phyloP scores from a whole-genome alignment of 2,329 filamentous ascomycete genomes.

The Pestalotiopsis sp. region DNA sequence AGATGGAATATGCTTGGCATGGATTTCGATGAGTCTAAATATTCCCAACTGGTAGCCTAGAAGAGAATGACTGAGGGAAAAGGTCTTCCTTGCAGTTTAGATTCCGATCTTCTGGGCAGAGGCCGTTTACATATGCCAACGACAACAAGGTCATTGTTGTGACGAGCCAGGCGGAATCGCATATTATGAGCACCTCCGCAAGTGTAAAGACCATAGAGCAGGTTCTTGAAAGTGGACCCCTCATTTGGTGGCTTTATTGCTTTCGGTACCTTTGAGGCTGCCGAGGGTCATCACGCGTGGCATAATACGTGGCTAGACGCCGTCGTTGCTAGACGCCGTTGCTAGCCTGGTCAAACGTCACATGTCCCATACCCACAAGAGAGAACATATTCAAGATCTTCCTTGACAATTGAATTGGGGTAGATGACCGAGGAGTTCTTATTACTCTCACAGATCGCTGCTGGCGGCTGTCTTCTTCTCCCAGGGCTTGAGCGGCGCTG shows the following conservation, averaged over 20 bases:
- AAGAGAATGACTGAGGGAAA: too few species aligned
- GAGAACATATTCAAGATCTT: not conserved
- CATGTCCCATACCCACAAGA: not conserved
- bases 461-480: conserved; percentile 9
- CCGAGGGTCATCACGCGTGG: not conserved
- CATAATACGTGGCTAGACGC: not conserved
- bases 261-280: not conserved
- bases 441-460: not conserved
- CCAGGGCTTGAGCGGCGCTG: conserved; percentile 18
- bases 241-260: too few species aligned
- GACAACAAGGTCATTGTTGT: too few species aligned
- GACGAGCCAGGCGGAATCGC: not conserved
- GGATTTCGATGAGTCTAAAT: too few species aligned
- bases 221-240: too few species aligned
- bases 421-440: too few species aligned
- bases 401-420: not conserved
- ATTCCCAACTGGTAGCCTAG: too few species aligned
- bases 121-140: too few species aligned
- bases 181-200: not conserved
- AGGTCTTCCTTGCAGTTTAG: too few species aligned
- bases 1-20: not conserved
- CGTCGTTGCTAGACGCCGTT: not conserved
- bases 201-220: not conserved
- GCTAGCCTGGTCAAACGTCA: too few species aligned
- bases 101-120: not conserved